Base-by-base conservation (phyloP, 805 yeast genomes). In the Suhomyces tanzawaensis region DNA sequence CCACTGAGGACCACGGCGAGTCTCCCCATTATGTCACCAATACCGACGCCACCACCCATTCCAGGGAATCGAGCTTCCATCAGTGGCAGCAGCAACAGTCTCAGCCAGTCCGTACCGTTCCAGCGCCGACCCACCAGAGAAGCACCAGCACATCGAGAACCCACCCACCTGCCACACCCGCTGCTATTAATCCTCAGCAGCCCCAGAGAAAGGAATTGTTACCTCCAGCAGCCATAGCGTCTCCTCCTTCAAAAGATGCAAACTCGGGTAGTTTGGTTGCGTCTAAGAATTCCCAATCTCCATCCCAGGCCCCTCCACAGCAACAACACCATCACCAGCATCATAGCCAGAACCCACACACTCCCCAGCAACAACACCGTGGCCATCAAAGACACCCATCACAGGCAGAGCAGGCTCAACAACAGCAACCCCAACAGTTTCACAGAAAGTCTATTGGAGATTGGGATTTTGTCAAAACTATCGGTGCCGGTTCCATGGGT, bases 401-500 rank as follows among this genome's bases (percentile, higher is more conserved):
- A 4, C 34, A 31, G 5, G 27, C 19, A 16, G 27, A 19, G 17
- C 34, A 38, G 26, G 25, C 19, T 11, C 42, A 34, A 27, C 40
- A 31, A 14, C 36, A 33, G 8, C 38, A 35, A 18, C 48, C 45
- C 9, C 71, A 69, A 46, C 80, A 76, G 49, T 85, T 85, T 50
- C 91, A 89, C 58, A 78, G 98, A 47, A 84, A 83, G 42, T 76
- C 95, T 4, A 83, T 91, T 38, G 99, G 98, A 11, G 96, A 93
- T 48, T 91, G 99, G 99, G 95, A 87, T 51, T 90, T 91, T 51
- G 74, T 86, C 41, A 88, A 88, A 62, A 89, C 96, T 2, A 85
- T 93, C 32, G 99, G 99, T 29, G 96, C 98, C 2, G 99, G 99
- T 3, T 88, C 96, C 0, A 93, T 93, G 99, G 99, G 99, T 42